Percentiles rank a stretch among this genome's conserved stretches.
These are phyloP conservation scores for Fulvia fulva DNA, from an alignment of 2,329 filamentous ascomycete genomes.

Conservation along the genomic window DNA sequence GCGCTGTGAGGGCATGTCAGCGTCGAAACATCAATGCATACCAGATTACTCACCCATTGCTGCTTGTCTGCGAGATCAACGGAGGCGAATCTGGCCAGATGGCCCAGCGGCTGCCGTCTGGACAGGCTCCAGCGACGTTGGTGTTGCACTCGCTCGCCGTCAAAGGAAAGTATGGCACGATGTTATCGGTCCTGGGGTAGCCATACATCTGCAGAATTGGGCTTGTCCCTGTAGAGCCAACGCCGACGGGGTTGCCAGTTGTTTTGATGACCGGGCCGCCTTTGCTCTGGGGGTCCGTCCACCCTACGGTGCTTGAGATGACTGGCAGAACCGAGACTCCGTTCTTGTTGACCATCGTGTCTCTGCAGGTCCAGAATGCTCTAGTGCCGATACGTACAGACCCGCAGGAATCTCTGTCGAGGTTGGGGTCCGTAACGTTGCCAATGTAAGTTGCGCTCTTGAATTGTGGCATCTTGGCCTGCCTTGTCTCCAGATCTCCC, in stretches of 20 bases:
- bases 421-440: slow-evolving; percentile 19
- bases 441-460: slow-evolving; percentile 14
- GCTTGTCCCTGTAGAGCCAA: slow-evolving; percentile 16
- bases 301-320: slow-evolving; percentile 19
- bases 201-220: slow-evolving; percentile 19
- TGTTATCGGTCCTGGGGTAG: slow-evolving; percentile 1
- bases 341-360: slow-evolving; percentile 17
- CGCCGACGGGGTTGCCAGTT: slow-evolving; percentile 6
- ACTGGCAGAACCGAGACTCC: slow-evolving; percentile 10
- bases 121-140: slow-evolving; percentile 10
- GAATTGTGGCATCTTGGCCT: slow-evolving; percentile 5
- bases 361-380: slow-evolving; percentile 25
- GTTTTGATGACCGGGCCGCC: slow-evolving; percentile 4
- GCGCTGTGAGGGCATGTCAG: background rate
- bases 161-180: slow-evolving; percentile 13
- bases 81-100: slow-evolving; percentile 23
- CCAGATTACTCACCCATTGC: slow-evolving; percentile 2
- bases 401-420: slow-evolving; percentile 23
- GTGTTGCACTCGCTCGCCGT: slow-evolving; percentile 8
- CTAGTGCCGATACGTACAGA: slow-evolving; percentile 17
- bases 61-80: slow-evolving; percentile 11
- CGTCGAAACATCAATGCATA: background rate
- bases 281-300: slow-evolving; percentile 13
- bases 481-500: background rate
- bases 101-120: slow-evolving; percentile 17